Conservation (phyloP, 139 green algal species). For the Tetradesmus obliquus region DNA sequence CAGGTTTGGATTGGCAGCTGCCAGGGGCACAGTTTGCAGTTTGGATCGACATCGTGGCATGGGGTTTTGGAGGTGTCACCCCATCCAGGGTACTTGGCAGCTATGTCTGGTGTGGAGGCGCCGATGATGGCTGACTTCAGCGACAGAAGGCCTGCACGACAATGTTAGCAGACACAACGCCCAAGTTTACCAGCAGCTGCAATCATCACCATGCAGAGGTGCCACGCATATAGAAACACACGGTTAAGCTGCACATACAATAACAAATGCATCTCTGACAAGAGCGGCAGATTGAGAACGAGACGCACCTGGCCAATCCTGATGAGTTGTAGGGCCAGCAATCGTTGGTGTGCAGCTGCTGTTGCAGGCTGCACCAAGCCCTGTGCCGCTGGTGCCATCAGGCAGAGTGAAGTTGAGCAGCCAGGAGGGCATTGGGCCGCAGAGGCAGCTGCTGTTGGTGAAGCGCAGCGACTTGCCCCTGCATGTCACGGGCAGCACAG, state of each 20-base stretch:
- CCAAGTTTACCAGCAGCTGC: too few relatives aligned
- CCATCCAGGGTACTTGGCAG: background rate
- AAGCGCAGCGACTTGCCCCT: background rate
- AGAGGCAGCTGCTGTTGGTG: constrained; percentile 40
- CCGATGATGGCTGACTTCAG: background rate
- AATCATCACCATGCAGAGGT: too few relatives aligned
- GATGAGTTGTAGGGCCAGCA: background rate
- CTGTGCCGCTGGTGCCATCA: background rate
- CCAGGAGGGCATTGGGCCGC: background rate
- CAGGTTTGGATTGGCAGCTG: background rate
- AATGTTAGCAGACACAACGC: background rate
- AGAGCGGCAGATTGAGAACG: too few relatives aligned
- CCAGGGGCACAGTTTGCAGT: constrained; percentile 17
- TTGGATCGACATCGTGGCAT: constrained; percentile 34
- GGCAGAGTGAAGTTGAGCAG: background rate
- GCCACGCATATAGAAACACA: too few relatives aligned
- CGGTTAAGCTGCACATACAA: too few relatives aligned
- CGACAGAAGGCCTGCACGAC: background rate
- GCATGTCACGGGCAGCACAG: too few relatives aligned
- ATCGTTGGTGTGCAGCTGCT: background rate
- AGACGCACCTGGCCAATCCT: constrained; percentile 28
- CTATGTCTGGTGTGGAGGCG: background rate
- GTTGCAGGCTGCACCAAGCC: background rate
- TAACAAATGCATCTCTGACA: too few relatives aligned
- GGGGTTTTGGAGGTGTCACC: background rate